Base-by-base conservation (phyloP, 2,329 filamentous ascomycete species). In the Corniculantispora saksenae region DNA sequence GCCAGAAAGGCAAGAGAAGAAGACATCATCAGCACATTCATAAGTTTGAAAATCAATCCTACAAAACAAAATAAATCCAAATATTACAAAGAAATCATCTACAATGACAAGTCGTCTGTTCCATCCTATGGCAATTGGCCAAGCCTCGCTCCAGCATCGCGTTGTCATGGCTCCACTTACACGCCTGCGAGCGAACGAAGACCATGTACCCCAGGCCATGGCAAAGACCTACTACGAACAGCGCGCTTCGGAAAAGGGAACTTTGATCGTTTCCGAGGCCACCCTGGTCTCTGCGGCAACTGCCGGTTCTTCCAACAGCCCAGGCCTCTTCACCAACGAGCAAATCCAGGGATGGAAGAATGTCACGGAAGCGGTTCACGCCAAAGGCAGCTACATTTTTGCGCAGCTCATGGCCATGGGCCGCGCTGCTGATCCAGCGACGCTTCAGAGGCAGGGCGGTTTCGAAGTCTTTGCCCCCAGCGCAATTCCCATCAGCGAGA, bases 331-430 rank as follows among this genome's bases (percentile, higher is more conserved):
- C 73, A 83, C 71, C 50, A 75, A 81, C 0, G 80, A 77, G 21
- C 86, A 89, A 66, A 80, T 88, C 58, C 79, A 79, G 2, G 83
- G 78, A 0, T 91, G 88, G 88, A 85, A 82, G 67, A 76, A 81
- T 48, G 77, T 90, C 55, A 86, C 84, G 1, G 82, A 86, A 48
- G 83, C 82, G 2, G 86, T 90, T 3, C 88, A 91, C 73, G 78
- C 79, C 40, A 87, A 87, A 70, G 84, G 83, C 21, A 82, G 80
- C 25, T 84, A 82, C 70, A 86, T 90, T 66, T 89, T 81, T 76
- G 76, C 82, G 25, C 89, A 91, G 72, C 78, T 91, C 0, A 90
- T 87, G 86, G 82, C 83, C 1, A 75, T 86, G 0, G 87, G 88
- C 9, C 83, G 89, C 2, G 80, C 81, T 6, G 54, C 62, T 9